These are phyloP conservation scores for Pseudogymnoascus sp. DNA, from an alignment of 2,329 filamentous ascomycete genomes.

Conservation along the genomic window DNA sequence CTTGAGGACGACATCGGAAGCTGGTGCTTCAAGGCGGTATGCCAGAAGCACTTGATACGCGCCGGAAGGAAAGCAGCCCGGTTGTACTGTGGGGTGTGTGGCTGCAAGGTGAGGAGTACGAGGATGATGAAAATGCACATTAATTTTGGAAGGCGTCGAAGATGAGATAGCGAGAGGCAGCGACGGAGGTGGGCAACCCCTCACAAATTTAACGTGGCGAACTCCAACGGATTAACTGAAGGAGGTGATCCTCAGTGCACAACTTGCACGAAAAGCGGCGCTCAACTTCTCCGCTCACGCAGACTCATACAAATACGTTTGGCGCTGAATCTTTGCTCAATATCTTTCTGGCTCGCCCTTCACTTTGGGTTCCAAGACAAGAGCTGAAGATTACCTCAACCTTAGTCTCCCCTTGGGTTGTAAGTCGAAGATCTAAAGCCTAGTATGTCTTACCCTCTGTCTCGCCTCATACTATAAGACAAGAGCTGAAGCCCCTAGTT, in stretches of 20 bases:
- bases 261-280: neutral
- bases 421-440: neutral
- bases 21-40: neutral
- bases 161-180: neutral
- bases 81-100: neutral
- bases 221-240: neutral
- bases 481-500: neutral
- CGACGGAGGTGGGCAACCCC: neutral
- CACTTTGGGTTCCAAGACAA: neutral
- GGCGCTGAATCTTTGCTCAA: neutral
- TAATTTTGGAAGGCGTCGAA: neutral
- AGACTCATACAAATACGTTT: neutral
- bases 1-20: slow-evolving; percentile 1
- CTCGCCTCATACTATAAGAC: neutral
- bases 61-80: neutral
- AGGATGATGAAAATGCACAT: neutral
- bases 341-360: neutral
- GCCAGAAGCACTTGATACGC: neutral
- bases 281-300: neutral
- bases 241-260: neutral
- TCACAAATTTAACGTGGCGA: neutral
- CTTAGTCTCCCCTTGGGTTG: neutral
- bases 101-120: slow-evolving; percentile 1
- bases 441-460: neutral
- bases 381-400: neutral